Conservation (phyloP, 2,329 filamentous ascomycete genomes). For the Neodidymelliopsis sp. region DNA sequence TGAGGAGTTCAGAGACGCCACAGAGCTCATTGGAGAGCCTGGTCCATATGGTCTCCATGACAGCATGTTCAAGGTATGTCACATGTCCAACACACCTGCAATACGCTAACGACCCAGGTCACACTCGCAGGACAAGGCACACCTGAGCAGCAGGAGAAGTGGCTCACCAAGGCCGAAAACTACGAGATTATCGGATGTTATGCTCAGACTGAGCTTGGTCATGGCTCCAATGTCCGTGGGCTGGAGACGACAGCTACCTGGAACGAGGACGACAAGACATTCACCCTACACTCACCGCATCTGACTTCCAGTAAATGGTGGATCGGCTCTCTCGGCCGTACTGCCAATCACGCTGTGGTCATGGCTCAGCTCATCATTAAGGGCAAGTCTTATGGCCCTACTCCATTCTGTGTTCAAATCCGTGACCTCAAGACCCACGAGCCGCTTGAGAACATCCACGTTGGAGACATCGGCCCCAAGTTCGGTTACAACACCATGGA, state of each 20-base stretch:
- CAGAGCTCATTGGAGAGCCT: constrained; percentile 75
- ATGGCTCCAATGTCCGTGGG: constrained; percentile 71
- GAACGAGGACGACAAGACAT: constrained; percentile 76
- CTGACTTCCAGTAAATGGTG: constrained; percentile 84
- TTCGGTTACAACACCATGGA: constrained; percentile 84
- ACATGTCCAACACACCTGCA: background rate
- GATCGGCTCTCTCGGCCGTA: constrained; percentile 79
- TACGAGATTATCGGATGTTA: constrained; percentile 82
- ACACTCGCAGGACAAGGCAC: constrained; percentile 76
- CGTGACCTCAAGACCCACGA: constrained; percentile 60
- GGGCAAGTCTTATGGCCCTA: constrained; percentile 74
- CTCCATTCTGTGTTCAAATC: constrained; percentile 80
- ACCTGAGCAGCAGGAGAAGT: constrained; percentile 75
- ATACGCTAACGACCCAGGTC: constrained; percentile 53
- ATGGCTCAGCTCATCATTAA: constrained; percentile 78
- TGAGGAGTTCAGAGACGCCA: constrained; percentile 70
- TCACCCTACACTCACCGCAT: constrained; percentile 75
- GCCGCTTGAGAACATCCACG: constrained; percentile 63
- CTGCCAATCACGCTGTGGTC: constrained; percentile 78
- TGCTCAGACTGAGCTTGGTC: constrained; percentile 80
- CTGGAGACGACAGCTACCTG: constrained; percentile 77
- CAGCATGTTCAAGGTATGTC: constrained; percentile 69
- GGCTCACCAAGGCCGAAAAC: constrained; percentile 71
- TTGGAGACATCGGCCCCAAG: constrained; percentile 83
- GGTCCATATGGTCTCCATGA: constrained; percentile 78